A percentile compares a stretch with the other conserved stretches of the same genome.
Conservation (phyloP, 2,329 filamentous ascomycete genomes). For the Hypoxylon sp. region DNA sequence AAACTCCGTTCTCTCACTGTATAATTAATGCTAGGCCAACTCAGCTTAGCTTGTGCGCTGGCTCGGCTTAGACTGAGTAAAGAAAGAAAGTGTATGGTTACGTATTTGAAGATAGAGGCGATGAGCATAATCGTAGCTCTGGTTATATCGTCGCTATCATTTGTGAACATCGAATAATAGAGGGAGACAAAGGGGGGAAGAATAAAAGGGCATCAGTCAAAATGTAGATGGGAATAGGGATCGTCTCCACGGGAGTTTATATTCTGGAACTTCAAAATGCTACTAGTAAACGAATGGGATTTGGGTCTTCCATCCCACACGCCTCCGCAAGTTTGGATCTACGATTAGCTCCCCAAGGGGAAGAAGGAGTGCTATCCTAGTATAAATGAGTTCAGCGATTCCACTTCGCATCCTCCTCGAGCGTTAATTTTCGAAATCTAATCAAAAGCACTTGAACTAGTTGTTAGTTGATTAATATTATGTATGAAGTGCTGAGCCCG, state of each 20-base stretch:
- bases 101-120: neutral
- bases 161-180: neutral
- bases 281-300: neutral
- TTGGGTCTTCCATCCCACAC: neutral
- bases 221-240: neutral
- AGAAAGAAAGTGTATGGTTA: neutral
- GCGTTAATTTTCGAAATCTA: neutral
- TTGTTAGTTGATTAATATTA: neutral
- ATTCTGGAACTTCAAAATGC: neutral
- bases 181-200: neutral
- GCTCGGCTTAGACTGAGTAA: neutral
- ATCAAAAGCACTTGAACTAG: neutral
- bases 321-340: neutral
- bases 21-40: neutral
- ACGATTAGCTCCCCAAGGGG: neutral
- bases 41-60: neutral
- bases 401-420: neutral
- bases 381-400: neutral
- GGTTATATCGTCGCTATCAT: neutral
- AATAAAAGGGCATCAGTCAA: neutral
- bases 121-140: constrained; percentile 1
- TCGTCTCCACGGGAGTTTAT: neutral
- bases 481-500: neutral
- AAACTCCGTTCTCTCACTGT: neutral
- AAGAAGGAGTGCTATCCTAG: neutral